Conservation (phyloP, 2,329 filamentous ascomycete species). For the Botryotinia globosa region DNA sequence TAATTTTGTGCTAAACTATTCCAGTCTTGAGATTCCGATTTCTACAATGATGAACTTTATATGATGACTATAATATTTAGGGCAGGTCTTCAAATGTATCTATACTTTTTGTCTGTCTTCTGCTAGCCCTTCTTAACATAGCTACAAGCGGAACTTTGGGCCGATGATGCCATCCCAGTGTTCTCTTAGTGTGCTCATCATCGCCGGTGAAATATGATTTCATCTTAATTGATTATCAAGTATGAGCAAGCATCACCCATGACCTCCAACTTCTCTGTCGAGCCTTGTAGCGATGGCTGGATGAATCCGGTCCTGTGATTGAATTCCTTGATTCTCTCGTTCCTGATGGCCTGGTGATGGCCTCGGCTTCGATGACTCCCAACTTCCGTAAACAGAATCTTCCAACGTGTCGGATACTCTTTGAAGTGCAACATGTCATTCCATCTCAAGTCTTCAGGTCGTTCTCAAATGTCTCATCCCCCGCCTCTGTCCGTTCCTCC, state of each 20-base stretch:
- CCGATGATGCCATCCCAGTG: not conserved
- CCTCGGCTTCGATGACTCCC: not conserved
- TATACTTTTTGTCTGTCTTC: not conserved
- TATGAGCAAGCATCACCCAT: not conserved
- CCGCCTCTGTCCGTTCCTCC: not conserved
- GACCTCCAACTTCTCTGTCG: not conserved
- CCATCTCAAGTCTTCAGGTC: constrained; percentile 4
- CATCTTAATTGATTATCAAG: not conserved
- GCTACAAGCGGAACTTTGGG: too few species aligned
- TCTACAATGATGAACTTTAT: not conserved
- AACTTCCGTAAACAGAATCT: not conserved
- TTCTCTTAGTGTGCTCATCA: not conserved
- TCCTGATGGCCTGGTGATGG: not conserved
- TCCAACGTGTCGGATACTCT: not conserved
- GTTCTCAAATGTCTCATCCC: not conserved
- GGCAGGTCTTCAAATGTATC: not conserved
- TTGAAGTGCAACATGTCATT: not conserved
- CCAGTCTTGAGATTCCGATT: not conserved
- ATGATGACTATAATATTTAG: too few species aligned
- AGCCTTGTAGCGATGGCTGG: not conserved
- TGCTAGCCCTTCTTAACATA: not conserved
- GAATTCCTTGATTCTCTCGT: not conserved
- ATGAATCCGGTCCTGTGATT: not conserved
- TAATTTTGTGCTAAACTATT: too few species aligned
- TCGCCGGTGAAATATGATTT: not conserved